A percentile compares a stretch with the other conserved stretches of the same genome.
Conservation (phyloP, 768 basidiomycete genomes). For the Trametes elegans region DNA sequence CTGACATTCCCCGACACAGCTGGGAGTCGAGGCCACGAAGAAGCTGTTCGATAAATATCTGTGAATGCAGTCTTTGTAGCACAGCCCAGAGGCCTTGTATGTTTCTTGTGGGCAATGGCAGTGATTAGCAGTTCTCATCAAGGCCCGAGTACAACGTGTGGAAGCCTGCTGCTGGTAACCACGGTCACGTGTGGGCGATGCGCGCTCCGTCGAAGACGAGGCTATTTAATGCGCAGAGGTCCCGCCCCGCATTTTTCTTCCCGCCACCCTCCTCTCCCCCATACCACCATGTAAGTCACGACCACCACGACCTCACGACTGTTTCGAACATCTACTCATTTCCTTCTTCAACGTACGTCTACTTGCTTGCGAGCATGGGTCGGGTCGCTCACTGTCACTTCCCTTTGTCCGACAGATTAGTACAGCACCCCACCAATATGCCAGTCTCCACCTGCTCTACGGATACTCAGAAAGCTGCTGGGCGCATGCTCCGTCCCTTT, state of each 20-base stretch:
- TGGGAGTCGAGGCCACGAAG: conserved; percentile 90
- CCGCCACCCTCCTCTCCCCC: neutral
- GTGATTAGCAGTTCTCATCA: too few relatives aligned
- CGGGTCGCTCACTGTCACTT: neutral
- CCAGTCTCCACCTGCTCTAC: neutral
- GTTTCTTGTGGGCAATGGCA: neutral
- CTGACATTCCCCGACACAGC: conserved; percentile 40
- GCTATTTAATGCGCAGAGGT: conserved; percentile 4
- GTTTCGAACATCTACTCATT: neutral
- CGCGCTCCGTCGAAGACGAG: neutral
- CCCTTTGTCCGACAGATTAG: neutral
- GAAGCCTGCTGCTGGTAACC: neutral
- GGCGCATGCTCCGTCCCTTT: neutral
- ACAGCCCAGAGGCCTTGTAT: neutral
- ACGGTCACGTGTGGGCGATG: conserved; percentile 3
- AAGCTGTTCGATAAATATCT: conserved; percentile 75
- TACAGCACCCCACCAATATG: conserved; percentile 1
- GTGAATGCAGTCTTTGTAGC: conserved; percentile 21
- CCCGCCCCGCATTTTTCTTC: neutral
- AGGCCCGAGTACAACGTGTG: neutral
- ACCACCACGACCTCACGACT: conserved; percentile 7
- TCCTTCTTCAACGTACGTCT: too few relatives aligned
- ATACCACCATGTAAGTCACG: conserved; percentile 15
- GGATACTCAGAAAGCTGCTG: neutral
- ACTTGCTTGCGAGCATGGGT: conserved; percentile 8